Percentiles rank a stretch among this genome's conserved stretches.
phyloP scores from a whole-genome alignment of 768 basidiomycete genomes.

The Rubroboletus satanas region DNA sequence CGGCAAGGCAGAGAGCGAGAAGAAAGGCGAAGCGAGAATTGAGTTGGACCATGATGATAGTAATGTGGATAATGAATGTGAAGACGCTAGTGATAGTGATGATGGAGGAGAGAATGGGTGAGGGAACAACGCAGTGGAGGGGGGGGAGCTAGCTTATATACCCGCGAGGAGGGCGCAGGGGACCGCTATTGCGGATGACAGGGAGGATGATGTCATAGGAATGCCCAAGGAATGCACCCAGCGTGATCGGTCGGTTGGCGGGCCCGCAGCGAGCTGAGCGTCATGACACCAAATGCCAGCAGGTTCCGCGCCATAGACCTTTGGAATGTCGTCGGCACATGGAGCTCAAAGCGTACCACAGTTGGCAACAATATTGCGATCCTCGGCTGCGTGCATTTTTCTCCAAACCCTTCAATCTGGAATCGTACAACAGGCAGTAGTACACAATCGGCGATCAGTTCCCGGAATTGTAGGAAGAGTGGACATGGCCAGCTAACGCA shows the following conservation, averaged over 20 bases:
- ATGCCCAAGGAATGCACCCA: slow-evolving; percentile 4
- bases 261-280: neutral
- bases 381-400: neutral
- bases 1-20: slow-evolving; percentile 27
- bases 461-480: neutral
- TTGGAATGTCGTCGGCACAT: slow-evolving; percentile 2
- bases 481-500: neutral
- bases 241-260: neutral
- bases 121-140: neutral
- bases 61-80: slow-evolving; percentile 29
- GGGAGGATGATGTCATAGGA: slow-evolving; percentile 14
- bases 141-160: slow-evolving; percentile 20
- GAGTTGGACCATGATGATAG: slow-evolving; percentile 30
- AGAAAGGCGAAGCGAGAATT: slow-evolving; percentile 27
- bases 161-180: slow-evolving; percentile 1
- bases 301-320: neutral
- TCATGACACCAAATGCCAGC: neutral
- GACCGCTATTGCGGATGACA: slow-evolving; percentile 14
- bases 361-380: neutral
- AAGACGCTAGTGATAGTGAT: slow-evolving; percentile 11
- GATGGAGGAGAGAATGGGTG: slow-evolving; percentile 6
- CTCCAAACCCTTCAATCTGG: neutral
- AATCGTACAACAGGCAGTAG: neutral
- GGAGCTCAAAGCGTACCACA: neutral
- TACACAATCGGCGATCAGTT: neutral